These are phyloP conservation scores for Leccinum subrobustum DNA, from an alignment of 1,284 basidiomycete species.

Conservation along the genomic window DNA sequence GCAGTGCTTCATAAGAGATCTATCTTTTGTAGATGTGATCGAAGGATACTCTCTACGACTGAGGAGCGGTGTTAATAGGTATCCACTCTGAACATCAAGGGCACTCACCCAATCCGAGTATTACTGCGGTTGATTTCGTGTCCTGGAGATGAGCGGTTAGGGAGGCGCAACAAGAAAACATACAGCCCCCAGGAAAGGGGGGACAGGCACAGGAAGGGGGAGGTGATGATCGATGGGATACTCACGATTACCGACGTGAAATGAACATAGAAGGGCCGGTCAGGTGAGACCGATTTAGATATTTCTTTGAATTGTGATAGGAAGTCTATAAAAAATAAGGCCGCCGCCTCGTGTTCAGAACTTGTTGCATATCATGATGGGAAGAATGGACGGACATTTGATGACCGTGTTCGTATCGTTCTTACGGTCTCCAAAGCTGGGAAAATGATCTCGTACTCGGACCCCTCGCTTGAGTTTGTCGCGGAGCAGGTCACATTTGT, in stretches of 20 bases:
- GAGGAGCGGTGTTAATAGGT: slow-evolving; percentile 1
- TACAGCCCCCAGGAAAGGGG: neutral
- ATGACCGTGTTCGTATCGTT: slow-evolving; percentile 57
- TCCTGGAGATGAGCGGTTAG: slow-evolving; percentile 43
- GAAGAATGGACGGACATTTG: slow-evolving; percentile 48
- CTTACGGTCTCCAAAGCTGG: slow-evolving; percentile 60
- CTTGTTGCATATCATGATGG: neutral
- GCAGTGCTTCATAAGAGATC: slow-evolving; percentile 28
- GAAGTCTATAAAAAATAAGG: slow-evolving; percentile 47
- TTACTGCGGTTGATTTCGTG: slow-evolving; percentile 65
- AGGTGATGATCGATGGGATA: neutral
- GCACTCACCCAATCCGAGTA: slow-evolving; percentile 55
- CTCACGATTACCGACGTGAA: slow-evolving; percentile 70
- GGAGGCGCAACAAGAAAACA: neutral
- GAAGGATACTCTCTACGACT: slow-evolving; percentile 39
- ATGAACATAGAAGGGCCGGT: slow-evolving; percentile 68
- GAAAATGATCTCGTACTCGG: slow-evolving; percentile 57
- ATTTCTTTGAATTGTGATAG: slow-evolving; percentile 68
- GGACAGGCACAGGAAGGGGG: slow-evolving; percentile 8
- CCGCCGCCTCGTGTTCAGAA: slow-evolving; percentile 12
- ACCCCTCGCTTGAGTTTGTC: slow-evolving; percentile 63
- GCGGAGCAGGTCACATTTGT: slow-evolving; percentile 67
- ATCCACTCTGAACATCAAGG: slow-evolving; percentile 5
- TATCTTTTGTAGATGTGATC: slow-evolving; percentile 33
- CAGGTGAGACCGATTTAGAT: slow-evolving; percentile 53